A percentile compares a stretch with the other conserved stretches of the same genome.
phyloP scores from a whole-genome alignment of 2,329 filamentous ascomycete species.

The Colletotrichum godetiae region DNA sequence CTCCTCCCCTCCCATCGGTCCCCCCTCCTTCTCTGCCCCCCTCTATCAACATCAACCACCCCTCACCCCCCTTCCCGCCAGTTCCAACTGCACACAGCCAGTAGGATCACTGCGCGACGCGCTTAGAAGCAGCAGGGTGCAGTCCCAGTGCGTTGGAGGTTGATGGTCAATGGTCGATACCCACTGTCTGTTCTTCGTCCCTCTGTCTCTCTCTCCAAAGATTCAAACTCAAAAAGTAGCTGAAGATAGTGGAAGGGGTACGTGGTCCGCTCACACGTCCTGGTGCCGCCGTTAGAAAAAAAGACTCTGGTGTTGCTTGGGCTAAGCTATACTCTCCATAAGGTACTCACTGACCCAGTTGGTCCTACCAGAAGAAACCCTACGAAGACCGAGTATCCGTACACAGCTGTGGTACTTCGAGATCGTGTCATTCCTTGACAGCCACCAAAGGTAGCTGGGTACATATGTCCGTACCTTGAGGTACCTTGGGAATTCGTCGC shows the following conservation, averaged over 20 bases:
- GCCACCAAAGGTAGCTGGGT: conserved; percentile 20
- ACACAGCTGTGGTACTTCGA: neutral
- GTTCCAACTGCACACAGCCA: conserved; percentile 39
- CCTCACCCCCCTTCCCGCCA: conserved; percentile 14
- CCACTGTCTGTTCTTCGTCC: conserved; percentile 29
- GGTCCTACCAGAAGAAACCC: conserved; percentile 11
- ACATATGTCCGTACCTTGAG: neutral
- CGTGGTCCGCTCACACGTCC: neutral
- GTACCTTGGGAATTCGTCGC: neutral
- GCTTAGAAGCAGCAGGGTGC: conserved; percentile 42
- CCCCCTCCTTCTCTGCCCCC: conserved; percentile 6
- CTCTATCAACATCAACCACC: neutral
- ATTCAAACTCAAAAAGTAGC: conserved; percentile 14
- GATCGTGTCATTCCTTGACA: neutral
- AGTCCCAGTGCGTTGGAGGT: conserved; percentile 27
- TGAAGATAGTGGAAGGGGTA: conserved; percentile 3
- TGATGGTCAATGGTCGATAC: neutral
- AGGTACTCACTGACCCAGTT: conserved; percentile 6
- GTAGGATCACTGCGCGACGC: conserved; percentile 48
- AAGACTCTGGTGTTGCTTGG: neutral
- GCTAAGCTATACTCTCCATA: neutral
- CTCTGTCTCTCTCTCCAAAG: neutral
- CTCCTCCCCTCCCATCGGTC: neutral
- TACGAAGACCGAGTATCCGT: conserved; percentile 13
- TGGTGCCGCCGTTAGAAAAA: neutral